A percentile compares a stretch with the other conserved stretches of the same genome.
These are phyloP conservation scores for Candida sojae DNA, from an alignment of 1,139 yeast species.

Conservation along the genomic window DNA sequence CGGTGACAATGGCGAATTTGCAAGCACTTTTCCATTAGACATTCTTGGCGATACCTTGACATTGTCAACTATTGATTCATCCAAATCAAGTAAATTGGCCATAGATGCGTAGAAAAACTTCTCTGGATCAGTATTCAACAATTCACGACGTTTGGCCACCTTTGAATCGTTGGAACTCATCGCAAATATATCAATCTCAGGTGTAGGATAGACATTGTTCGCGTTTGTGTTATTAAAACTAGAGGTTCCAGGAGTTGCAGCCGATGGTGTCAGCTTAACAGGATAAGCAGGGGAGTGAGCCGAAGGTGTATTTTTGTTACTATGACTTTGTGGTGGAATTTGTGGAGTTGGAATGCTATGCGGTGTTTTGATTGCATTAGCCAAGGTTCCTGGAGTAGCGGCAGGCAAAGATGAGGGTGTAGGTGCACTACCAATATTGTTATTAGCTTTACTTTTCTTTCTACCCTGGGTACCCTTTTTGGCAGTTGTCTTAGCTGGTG, in stretches of 20 bases:
- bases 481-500: conserved; percentile 12
- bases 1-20: conserved; percentile 40
- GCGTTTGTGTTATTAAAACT: conserved; percentile 3
- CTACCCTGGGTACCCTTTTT: conserved; percentile 16
- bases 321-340: conserved; percentile 31
- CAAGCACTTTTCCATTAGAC: conserved; percentile 10
- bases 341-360: conserved; percentile 49
- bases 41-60: conserved; percentile 15
- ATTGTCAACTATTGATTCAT: conserved; percentile 33
- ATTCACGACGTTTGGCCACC: conserved; percentile 46
- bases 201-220: conserved; percentile 18
- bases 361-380: conserved; percentile 46
- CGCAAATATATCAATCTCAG: conserved; percentile 28
- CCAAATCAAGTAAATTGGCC: conserved; percentile 51
- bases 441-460: conserved; percentile 31
- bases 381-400: conserved; percentile 44
- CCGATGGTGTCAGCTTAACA: conserved; percentile 11
- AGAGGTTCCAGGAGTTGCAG: conserved; percentile 11
- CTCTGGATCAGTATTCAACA: conserved; percentile 49
- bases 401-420: conserved; percentile 23
- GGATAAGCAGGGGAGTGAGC: conserved; percentile 39
- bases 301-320: conserved; percentile 45
- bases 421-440: conserved; percentile 16
- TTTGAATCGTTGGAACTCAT: conserved; percentile 35
- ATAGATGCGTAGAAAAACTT: conserved; percentile 53